Conservation (phyloP, 2,329 filamentous ascomycete genomes). For the Bipolaris bicolor region DNA sequence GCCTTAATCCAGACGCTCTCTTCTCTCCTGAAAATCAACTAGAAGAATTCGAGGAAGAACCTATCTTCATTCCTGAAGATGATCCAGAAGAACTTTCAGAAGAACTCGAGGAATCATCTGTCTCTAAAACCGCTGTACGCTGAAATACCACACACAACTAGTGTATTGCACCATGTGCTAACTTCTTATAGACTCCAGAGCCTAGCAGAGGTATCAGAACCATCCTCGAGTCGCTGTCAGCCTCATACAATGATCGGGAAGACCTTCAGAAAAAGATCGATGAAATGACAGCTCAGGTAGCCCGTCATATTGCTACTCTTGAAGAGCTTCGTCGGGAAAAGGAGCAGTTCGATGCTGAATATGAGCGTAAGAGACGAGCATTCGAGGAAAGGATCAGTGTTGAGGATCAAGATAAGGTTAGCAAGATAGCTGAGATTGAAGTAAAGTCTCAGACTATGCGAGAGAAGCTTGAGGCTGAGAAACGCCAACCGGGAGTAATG, state of each 20-base stretch:
- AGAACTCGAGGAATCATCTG: background rate
- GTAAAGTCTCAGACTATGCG: background rate
- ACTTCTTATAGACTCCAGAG: background rate
- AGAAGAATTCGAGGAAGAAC: too few relatives aligned
- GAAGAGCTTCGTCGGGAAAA: background rate
- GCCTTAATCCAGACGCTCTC: background rate
- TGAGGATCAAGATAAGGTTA: background rate
- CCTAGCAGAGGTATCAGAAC: background rate
- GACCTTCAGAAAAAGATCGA: background rate
- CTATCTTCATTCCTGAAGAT: too few relatives aligned
- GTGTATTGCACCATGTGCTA: background rate
- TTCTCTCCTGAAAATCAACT: too few relatives aligned
- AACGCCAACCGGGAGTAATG: background rate
- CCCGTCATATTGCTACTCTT: background rate
- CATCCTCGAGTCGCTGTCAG: background rate
- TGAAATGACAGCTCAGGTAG: background rate
- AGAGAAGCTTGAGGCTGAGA: background rate
- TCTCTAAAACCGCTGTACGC: background rate
- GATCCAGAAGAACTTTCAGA: background rate
- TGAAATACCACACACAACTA: background rate
- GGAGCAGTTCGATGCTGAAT: background rate
- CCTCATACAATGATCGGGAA: background rate
- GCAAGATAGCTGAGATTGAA: background rate
- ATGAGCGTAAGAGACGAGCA: background rate
- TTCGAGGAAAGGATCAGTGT: background rate